These are phyloP conservation scores for Ustilago esculenta DNA, from an alignment of 1,284 basidiomycete species.

Conservation along the genomic window DNA sequence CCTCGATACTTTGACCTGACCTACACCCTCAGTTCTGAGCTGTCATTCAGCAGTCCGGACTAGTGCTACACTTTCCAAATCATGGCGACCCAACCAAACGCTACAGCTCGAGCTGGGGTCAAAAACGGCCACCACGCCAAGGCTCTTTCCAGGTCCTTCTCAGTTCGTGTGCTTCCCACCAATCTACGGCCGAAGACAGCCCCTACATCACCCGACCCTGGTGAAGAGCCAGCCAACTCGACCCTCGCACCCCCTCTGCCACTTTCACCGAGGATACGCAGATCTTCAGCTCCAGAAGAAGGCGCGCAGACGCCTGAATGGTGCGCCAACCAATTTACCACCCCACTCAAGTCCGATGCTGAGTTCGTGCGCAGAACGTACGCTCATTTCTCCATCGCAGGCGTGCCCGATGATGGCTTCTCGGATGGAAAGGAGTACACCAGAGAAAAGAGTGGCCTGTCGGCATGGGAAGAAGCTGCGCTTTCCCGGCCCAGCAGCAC, in stretches of 20 bases:
- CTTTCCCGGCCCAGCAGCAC: slow-evolving; percentile 24
- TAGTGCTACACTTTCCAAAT: too few relatives aligned
- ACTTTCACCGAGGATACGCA: slow-evolving; percentile 13
- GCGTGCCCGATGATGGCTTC: slow-evolving; percentile 59
- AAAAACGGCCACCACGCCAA: slow-evolving; percentile 15
- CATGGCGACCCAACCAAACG: too few relatives aligned
- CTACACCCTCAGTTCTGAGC: too few relatives aligned
- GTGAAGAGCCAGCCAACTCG: slow-evolving; percentile 1
- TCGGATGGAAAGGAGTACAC: slow-evolving; percentile 63
- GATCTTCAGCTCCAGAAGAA: slow-evolving; percentile 41
- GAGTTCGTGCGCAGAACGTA: slow-evolving; percentile 61
- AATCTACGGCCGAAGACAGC: slow-evolving; percentile 22
- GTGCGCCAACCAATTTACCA: slow-evolving; percentile 23
- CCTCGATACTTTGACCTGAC: background rate
- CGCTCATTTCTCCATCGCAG: slow-evolving; percentile 53
- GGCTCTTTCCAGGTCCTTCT: slow-evolving; percentile 14
- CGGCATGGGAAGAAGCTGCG: slow-evolving; percentile 47
- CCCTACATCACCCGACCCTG: slow-evolving; percentile 7
- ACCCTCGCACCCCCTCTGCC: slow-evolving; percentile 20
- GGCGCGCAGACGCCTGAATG: slow-evolving; percentile 13
- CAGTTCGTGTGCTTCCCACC: slow-evolving; percentile 19
- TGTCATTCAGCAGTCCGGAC: too few relatives aligned
- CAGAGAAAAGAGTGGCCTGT: slow-evolving; percentile 43
- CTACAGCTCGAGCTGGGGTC: background rate
- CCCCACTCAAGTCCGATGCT: slow-evolving; percentile 50